Base-by-base conservation (phyloP, 805 yeast genomes). In the Saturnispora mendoncae region DNA sequence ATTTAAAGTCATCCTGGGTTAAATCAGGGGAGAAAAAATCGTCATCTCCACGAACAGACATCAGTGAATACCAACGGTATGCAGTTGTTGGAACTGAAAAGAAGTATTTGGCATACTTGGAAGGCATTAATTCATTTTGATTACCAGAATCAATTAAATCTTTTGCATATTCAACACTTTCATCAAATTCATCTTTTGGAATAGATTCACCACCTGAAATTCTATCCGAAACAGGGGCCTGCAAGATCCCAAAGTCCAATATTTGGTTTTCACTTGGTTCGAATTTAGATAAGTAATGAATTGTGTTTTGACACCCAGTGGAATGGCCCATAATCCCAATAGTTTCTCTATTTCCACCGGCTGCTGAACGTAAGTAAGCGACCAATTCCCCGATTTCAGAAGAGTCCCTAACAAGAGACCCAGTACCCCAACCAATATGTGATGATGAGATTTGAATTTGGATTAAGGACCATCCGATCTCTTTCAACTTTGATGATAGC, bases 281-380 rank as follows among this genome's bases (percentile, higher is more conserved):
- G 23, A 27, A 34, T 54, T 69, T 68, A 31, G 76, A 58, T 17
- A 78, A 48, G 50, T 78, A 84, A 45, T 78, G 74, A 54, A 82
- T 67, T 1, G 78, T 71, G 52, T 85, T 88, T 58, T 85, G 95
- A 37, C 84, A 76, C 0, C 95, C 95, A 0, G 95, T 85, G 2
- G 94, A 84, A 53, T 84, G 92, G 13, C 95, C 95, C 71, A 80
- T 67, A 8, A 85, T 54, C 8, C 83, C 80, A 27, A 84, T 61
- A 44, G 66, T 73, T 28, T 62, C 51, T 37, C 73, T 58, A 10
- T 44, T 36, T 2, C 74, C 74, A 12, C 78, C 78, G 26, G 59
- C 45, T 3, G 59, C 54, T 2, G 69, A 55, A 38, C 69, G 65
- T 49, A 84, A 64, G 56, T 76, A 83, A 26, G 65, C 57, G 5